These are phyloP conservation scores for Globisporangium radiosum DNA, from an alignment of 352 stramenopile species.

Conservation along the genomic window DNA sequence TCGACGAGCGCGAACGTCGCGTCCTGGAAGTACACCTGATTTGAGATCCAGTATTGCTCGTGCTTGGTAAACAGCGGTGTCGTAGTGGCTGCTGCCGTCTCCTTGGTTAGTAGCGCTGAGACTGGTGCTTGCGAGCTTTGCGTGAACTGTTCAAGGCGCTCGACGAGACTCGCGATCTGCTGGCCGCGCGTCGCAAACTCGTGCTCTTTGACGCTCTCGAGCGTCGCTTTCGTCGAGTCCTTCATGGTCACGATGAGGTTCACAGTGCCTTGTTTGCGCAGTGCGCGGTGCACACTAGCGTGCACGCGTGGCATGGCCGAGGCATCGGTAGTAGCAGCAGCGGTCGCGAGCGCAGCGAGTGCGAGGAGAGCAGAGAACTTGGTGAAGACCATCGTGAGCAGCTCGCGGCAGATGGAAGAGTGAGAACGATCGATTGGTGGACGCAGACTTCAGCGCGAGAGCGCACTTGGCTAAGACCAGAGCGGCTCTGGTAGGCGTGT, in stretches of 20 bases:
- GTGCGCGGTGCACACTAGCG: not conserved
- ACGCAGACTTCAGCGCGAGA: no score
- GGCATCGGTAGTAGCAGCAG: not conserved
- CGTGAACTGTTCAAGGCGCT: constrained; percentile 1
- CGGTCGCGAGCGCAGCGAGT: constrained; percentile 7
- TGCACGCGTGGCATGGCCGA: constrained; percentile 14
- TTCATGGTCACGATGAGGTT: constrained; percentile 7
- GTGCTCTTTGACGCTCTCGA: constrained; percentile 4
- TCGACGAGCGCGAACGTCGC: constrained; percentile 17
- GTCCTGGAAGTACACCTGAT: constrained; percentile 20
- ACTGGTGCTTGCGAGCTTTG: not conserved
- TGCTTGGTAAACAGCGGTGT: constrained; percentile 11
- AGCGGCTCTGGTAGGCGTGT: no score
- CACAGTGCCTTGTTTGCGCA: no score
- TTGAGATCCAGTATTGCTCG: constrained; percentile 20
- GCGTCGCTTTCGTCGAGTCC: not conserved
- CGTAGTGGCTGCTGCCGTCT: constrained; percentile 2
- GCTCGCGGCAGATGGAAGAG: constrained; percentile 1
- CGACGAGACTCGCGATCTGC: constrained; percentile 7
- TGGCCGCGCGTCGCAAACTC: constrained; percentile 2
- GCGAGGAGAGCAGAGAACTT: constrained; percentile 6
- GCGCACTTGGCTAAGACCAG: no score
- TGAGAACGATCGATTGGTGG: not conserved
- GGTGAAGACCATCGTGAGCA: not conserved
- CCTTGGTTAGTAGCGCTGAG: constrained; percentile 6